Percentiles rank a stretch among this genome's conserved stretches.
Evolutionary conservation across 2,329 filamentous ascomycete genomes (phyloP).

Genomic region (Botrytis pseudocinerea): DNA sequence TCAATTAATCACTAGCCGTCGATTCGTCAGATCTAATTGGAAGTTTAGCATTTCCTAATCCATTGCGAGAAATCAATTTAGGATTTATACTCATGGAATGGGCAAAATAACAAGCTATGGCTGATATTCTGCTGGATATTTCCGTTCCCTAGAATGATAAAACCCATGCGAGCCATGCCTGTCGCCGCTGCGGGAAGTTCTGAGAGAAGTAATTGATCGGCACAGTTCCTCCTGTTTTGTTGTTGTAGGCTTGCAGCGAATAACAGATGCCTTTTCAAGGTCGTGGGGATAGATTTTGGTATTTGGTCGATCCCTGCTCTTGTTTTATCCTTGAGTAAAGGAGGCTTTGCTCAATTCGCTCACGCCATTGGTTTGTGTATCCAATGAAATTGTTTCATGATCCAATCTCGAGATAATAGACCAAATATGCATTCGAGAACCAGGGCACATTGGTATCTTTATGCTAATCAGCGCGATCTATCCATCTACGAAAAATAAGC

Average conservation of each 20-base stretch:
- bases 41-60: neutral
- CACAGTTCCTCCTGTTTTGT: neutral
- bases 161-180: constrained; percentile 2
- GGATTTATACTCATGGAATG: neutral
- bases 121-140: neutral
- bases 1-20: neutral
- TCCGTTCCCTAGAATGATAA: neutral
- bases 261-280: neutral
- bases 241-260: constrained; percentile 1
- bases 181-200: neutral
- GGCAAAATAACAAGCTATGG: neutral
- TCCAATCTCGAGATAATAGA: neutral
- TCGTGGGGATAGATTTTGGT: neutral
- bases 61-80: neutral
- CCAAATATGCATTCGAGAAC: neutral
- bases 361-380: neutral
- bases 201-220: neutral
- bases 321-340: neutral
- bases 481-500: constrained; percentile 6
- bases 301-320: neutral
- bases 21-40: neutral
- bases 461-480: neutral
- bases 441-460: neutral
- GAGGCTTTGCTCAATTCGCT: neutral
- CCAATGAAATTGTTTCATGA: neutral